phyloP scores from a whole-genome alignment of 1,139 yeast genomes.

The Candida glucosophila region DNA sequence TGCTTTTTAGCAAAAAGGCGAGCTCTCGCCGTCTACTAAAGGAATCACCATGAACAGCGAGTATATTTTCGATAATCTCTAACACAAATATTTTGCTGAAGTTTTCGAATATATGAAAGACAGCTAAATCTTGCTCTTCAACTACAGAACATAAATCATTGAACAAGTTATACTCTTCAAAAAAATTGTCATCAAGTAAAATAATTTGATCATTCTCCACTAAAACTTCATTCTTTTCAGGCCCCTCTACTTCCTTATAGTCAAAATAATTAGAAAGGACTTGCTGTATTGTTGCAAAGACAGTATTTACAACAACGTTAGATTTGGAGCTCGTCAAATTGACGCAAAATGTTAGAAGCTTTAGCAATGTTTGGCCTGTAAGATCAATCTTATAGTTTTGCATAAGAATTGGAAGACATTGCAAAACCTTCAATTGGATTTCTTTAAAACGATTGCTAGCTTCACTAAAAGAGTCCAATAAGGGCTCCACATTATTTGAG shows the following conservation, averaged over 20 bases:
- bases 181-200: slow-evolving; percentile 43
- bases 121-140: slow-evolving; percentile 49
- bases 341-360: slow-evolving; percentile 62
- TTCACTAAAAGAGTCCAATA: slow-evolving; percentile 61
- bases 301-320: slow-evolving; percentile 78
- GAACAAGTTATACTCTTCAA: slow-evolving; percentile 64
- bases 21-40: slow-evolving; percentile 60
- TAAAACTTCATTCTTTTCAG: slow-evolving; percentile 16
- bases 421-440: slow-evolving; percentile 80
- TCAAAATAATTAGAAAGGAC: slow-evolving; percentile 71
- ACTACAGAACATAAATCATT: slow-evolving; percentile 63
- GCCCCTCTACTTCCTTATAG: slow-evolving; percentile 28
- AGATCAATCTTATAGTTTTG: slow-evolving; percentile 52
- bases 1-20: slow-evolving; percentile 52
- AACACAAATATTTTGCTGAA: slow-evolving; percentile 65
- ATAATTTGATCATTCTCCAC: slow-evolving; percentile 37
- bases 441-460: slow-evolving; percentile 74
- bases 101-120: slow-evolving; percentile 33
- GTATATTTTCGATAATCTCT: slow-evolving; percentile 68
- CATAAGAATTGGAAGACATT: slow-evolving; percentile 68
- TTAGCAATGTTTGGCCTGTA: slow-evolving; percentile 47
- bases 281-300: slow-evolving; percentile 88
- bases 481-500: slow-evolving; percentile 36
- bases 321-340: slow-evolving; percentile 60
- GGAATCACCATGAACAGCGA: slow-evolving; percentile 44